A percentile compares a stretch with the other conserved stretches of the same genome.
phyloP scores from a whole-genome alignment of 192 early-diverging fungal species.

The Backusella mclennaniae region DNA sequence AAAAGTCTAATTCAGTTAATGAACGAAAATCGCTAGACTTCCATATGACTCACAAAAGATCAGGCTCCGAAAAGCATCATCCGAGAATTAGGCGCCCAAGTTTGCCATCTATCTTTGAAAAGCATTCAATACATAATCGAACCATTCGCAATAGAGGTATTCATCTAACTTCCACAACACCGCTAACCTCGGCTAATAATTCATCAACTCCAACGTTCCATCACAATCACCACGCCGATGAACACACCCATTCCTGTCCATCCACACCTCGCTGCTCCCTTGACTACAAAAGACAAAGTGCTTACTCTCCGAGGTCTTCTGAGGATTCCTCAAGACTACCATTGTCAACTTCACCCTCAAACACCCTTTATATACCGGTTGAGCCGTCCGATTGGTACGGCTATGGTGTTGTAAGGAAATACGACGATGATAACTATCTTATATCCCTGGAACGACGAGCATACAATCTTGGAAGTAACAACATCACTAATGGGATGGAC shows the following conservation, averaged over 20 bases:
- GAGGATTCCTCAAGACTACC: background rate
- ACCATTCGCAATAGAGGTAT: background rate
- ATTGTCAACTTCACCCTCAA: background rate
- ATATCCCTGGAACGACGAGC: constrained; percentile 24
- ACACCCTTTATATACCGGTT: background rate
- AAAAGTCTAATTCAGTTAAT: background rate
- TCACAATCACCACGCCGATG: background rate
- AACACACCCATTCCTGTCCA: background rate
- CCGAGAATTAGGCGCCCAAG: constrained; percentile 23
- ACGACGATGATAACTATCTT: constrained; percentile 24
- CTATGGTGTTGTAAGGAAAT: constrained; percentile 10
- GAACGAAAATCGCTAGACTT: background rate
- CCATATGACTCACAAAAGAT: background rate
- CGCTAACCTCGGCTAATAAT: background rate
- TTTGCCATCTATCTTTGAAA: constrained; percentile 16
- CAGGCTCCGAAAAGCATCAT: background rate
- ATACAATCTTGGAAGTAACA: background rate
- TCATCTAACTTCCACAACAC: background rate
- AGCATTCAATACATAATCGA: background rate
- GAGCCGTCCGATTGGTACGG: constrained; percentile 11
- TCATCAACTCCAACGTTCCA: background rate
- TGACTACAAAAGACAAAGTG: background rate
- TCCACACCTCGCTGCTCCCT: background rate
- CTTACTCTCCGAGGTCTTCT: background rate
- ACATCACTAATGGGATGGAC: background rate